Conservation (phyloP, 2,329 filamentous ascomycete species). For the Ciborinia camelliae region DNA sequence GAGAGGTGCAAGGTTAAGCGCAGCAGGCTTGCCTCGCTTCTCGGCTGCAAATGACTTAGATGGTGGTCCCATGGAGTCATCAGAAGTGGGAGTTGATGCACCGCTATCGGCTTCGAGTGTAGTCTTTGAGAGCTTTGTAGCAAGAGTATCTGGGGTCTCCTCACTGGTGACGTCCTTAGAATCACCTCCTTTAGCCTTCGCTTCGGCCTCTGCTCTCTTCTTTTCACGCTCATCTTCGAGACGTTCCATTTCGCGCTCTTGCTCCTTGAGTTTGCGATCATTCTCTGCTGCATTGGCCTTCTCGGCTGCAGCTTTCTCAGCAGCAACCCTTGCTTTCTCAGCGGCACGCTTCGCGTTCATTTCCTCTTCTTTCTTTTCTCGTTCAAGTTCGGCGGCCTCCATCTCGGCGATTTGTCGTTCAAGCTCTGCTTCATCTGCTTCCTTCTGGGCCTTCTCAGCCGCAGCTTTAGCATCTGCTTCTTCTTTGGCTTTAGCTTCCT, state of each 20-base stretch:
- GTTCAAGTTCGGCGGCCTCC: constrained; percentile 40
- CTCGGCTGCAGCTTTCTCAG: constrained; percentile 46
- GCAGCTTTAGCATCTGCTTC: constrained; percentile 37
- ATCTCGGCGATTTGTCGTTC: constrained; percentile 61
- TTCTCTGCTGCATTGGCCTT: constrained; percentile 52
- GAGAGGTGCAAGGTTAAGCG: constrained; percentile 78
- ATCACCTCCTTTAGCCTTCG: constrained; percentile 29
- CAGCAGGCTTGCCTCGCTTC: constrained; percentile 75
- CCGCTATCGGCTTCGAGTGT: constrained; percentile 46
- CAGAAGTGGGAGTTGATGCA: constrained; percentile 42
- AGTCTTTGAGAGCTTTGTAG: constrained; percentile 50
- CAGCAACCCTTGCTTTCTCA: constrained; percentile 41
- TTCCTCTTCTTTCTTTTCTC: constrained; percentile 39
- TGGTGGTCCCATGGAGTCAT: constrained; percentile 46
- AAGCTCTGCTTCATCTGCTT: constrained; percentile 54
- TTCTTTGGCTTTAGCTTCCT: constrained; percentile 39
- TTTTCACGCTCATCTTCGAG: constrained; percentile 68
- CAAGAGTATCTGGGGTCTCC: constrained; percentile 35
- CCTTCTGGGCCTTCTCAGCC: constrained; percentile 38
- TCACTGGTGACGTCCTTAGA: constrained; percentile 29
- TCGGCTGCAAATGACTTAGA: constrained; percentile 54
- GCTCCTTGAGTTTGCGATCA: constrained; percentile 66
- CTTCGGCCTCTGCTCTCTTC: constrained; percentile 51
- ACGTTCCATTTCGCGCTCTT: constrained; percentile 69
- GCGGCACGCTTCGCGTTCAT: constrained; percentile 32